Evolutionary conservation across 306 rosid species (phyloP).

Genomic region (Casuarina glauca): DNA sequence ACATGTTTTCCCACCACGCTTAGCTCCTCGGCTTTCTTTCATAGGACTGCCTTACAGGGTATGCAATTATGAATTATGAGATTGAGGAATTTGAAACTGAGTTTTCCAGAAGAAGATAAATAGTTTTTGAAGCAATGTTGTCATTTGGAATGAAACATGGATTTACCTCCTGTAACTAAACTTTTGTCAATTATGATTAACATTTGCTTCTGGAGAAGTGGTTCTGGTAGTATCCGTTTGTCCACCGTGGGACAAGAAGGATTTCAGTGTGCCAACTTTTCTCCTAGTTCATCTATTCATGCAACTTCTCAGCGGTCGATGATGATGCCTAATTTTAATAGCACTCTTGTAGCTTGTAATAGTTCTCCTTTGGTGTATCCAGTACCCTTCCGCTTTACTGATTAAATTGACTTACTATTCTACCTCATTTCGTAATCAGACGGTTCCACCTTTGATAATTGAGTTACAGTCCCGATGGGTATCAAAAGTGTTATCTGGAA

Average conservation of each 20-base stretch:
- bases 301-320: background rate
- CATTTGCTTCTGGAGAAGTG: background rate
- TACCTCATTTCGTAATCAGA: background rate
- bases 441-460: background rate
- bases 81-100: background rate
- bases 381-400: background rate
- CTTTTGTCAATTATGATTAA: background rate
- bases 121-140: background rate
- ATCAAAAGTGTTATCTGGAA: background rate
- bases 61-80: background rate
- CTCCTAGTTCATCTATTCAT: background rate
- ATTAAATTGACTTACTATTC: background rate
- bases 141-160: background rate
- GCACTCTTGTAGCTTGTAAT: background rate
- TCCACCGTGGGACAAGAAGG: background rate
- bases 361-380: background rate
- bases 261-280: background rate
- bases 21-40: slow-evolving; percentile 31
- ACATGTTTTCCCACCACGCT: slow-evolving; percentile 25
- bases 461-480: slow-evolving; percentile 6
- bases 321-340: background rate
- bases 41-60: slow-evolving; percentile 22
- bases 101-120: background rate
- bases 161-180: background rate
- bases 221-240: background rate